Percentiles rank a stretch among this genome's conserved stretches.
These are phyloP conservation scores for Coprinopsis strossmayeri DNA, from an alignment of 768 basidiomycete genomes.

Conservation along the genomic window DNA sequence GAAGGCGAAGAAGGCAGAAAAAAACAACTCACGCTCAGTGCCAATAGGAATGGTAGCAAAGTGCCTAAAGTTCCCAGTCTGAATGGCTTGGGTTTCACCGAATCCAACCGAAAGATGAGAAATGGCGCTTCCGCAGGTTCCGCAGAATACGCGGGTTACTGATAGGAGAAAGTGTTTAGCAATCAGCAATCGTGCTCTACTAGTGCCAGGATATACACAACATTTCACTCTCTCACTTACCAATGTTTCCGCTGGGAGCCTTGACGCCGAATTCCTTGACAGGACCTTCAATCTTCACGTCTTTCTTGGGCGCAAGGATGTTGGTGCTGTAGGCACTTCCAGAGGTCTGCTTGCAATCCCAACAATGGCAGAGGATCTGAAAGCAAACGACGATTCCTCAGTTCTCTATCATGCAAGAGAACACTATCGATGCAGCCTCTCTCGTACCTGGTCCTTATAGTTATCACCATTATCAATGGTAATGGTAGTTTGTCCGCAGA, in stretches of 20 bases:
- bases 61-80: constrained; percentile 30
- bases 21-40: constrained; percentile 22
- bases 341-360: constrained; percentile 29
- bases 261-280: constrained; percentile 24
- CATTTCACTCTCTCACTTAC: too few relatives aligned
- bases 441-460: constrained; percentile 23
- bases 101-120: constrained; percentile 27
- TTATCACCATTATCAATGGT: constrained; percentile 16
- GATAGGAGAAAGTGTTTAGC: too few relatives aligned
- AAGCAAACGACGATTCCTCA: too few relatives aligned
- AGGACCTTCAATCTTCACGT: constrained; percentile 26
- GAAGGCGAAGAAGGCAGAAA: neutral
- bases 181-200: too few relatives aligned
- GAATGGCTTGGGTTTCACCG: constrained; percentile 29
- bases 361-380: constrained; percentile 30
- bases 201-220: too few relatives aligned
- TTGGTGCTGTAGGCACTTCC: constrained; percentile 35
- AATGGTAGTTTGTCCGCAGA: constrained; percentile 27
- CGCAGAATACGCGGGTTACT: constrained; percentile 33
- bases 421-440: too few relatives aligned
- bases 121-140: constrained; percentile 30
- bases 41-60: constrained; percentile 24
- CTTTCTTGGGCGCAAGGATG: constrained; percentile 26
- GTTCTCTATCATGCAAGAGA: neutral
- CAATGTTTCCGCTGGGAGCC: constrained; percentile 27